Evolutionary conservation across 805 yeast genomes (phyloP), one percentile per base, ranked within the genome.

Genomic region (Wickerhamiella sorbophila): DNA sequence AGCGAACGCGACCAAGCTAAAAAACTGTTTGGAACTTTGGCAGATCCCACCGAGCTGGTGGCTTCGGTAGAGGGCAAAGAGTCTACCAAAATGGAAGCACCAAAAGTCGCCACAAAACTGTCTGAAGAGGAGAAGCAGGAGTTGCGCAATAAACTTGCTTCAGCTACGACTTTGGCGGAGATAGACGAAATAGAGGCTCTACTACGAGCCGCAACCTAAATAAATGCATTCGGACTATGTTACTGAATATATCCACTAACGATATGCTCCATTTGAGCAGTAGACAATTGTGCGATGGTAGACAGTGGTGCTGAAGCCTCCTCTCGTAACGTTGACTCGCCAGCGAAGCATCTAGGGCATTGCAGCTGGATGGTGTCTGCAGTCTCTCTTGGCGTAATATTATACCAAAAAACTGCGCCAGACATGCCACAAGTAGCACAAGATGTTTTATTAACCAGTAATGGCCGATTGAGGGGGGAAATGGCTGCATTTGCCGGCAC

Each of bases 121-220:
- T 64, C 77, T 1, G 70, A 65, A 0, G 74, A 69, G 29, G 85
- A 78, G 31, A 70, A 66, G 43, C 57, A 59, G 12, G 59, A 61
- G 36, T 59, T 87, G 38, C 66, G 76, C 47, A 54, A 64, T 33
- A 69, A 74, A 47, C 63, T 87, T 43, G 66, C 68, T 40, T 63
- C 61, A 26, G 94, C 95, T 1, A 68, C 75, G 3, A 74, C 77
- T 40, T 55, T 87, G 44, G 81, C 71, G 4, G 95, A 87, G 48
- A 81, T 86, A 5, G 81, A 77, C 44, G 62, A 73, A 39, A 71
- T 86, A 19, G 93, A 84, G 55, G 63, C 60, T 21, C 64, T 72
- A 17, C 60, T 80, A 36, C 59, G 60, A 42, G 61, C 56, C 27
- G 24, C 33, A 4, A 14, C 38, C 5, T n/a, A 29, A n/a, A 14